phyloP scores from a whole-genome alignment of 345 rosid species.

The Acer negundo region DNA sequence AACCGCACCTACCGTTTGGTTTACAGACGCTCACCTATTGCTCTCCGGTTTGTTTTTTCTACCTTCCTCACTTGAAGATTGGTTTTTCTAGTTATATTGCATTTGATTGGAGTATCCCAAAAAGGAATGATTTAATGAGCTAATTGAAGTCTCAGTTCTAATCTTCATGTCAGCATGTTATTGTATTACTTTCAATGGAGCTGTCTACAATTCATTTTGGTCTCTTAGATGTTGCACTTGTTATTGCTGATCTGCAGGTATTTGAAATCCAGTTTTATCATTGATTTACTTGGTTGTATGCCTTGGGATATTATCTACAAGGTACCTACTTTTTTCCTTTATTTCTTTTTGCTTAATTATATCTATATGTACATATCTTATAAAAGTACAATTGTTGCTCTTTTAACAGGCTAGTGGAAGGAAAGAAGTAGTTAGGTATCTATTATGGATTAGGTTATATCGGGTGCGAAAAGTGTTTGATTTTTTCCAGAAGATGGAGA shows the following conservation, averaged over 20 bases:
- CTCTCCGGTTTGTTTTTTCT: conserved; percentile 51
- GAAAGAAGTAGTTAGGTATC: conserved; percentile 69
- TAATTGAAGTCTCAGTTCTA: not conserved
- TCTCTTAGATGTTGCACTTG: no score
- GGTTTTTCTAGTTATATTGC: no score
- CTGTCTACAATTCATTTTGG: not conserved
- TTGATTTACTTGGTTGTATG: conserved; percentile 71
- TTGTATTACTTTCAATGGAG: not conserved
- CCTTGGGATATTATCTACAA: conserved; percentile 86
- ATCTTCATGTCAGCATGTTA: not conserved
- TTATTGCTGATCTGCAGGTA: conserved; percentile 40
- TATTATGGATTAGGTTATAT: conserved; percentile 73
- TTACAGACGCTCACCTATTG: conserved; percentile 53
- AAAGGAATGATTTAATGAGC: no score
- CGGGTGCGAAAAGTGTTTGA: conserved; percentile 59
- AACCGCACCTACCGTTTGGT: conserved; percentile 55
- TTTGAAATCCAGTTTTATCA: conserved; percentile 66
- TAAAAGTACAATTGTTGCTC: not conserved
- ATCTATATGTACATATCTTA: not conserved
- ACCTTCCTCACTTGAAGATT: not conserved
- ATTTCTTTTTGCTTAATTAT: not conserved
- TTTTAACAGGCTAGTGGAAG: conserved; percentile 51
- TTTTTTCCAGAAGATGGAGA: conserved; percentile 68
- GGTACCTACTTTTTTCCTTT: conserved; percentile 53
- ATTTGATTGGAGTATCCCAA: not conserved